Evolutionary conservation across 495 filamentous ascomycete genomes (phyloP).

Genomic region (Xylaria nigripes): DNA sequence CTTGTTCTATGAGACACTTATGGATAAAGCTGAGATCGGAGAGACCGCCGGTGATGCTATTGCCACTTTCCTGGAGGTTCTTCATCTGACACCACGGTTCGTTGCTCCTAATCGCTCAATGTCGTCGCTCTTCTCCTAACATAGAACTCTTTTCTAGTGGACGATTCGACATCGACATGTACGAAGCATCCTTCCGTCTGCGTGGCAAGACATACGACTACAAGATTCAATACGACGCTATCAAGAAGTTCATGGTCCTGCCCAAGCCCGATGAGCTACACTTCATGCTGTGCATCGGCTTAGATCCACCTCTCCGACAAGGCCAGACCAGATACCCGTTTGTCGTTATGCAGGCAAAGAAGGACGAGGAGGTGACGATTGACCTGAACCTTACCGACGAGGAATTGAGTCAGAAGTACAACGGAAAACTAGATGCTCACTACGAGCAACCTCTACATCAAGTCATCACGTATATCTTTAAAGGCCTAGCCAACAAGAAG

Average conservation of each 20-base stretch:
- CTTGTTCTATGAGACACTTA: constrained; percentile 91
- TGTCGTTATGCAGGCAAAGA: constrained; percentile 98
- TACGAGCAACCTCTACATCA: constrained; percentile 89
- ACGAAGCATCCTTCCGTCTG: constrained; percentile 93
- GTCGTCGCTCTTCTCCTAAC: constrained; percentile 14
- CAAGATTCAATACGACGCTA: constrained; percentile 94
- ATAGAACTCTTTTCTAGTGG: constrained; percentile 53
- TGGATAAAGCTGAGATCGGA: constrained; percentile 98
- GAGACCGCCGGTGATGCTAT: constrained; percentile 96
- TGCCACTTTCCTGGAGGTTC: constrained; percentile 92
- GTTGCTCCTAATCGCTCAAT: constrained; percentile 13
- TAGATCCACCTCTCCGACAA: constrained; percentile 93
- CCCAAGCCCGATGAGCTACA: constrained; percentile 97
- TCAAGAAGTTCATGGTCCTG: constrained; percentile 98
- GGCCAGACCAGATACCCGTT: constrained; percentile 98
- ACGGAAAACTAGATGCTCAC: constrained; percentile 72
- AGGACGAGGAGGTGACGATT: constrained; percentile 93
- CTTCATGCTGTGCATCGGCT: constrained; percentile 85
- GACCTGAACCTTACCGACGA: constrained; percentile 96
- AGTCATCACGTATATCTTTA: constrained; percentile 90
- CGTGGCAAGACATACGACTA: constrained; percentile 99
- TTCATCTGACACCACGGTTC: constrained; percentile 93
- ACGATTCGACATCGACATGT: constrained; percentile 99
- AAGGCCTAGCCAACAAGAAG: constrained; percentile 87
- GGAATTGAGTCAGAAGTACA: constrained; percentile 74